Base-by-base conservation (phyloP, 768 basidiomycete genomes). In the Agaricus sinodeliciosus region DNA sequence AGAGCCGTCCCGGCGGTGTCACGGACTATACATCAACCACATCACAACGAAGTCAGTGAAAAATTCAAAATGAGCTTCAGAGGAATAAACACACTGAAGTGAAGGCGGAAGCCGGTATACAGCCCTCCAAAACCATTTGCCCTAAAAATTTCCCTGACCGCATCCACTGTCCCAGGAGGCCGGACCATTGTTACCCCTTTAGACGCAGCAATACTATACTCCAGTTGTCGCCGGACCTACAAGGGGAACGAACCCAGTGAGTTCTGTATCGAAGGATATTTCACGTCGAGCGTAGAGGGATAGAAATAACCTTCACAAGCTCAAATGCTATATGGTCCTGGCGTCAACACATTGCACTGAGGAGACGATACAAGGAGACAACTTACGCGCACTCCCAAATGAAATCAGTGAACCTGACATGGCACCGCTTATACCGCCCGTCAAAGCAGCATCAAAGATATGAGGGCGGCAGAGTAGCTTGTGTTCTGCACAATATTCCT, bases 351-450 rank as follows among this genome's bases (percentile, higher is more conserved):
- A 41, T 9, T n/a, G 16, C 16, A 22, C 8, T 11, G 35, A 36
- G 43, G 12, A 47, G 53, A 31, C 7, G 43, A 42, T 40, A 42
- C 52, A 28, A 26, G 28, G 27, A 19, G 36, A 34, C 49, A 35
- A 87, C 88, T 70, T 67, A 93, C 90, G 94, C 57, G 90, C 85
- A 73, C 90, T 92, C 50, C 84, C 85, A 61, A 93, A 82, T 18
- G 89, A 92, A 51, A 96, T 94, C 43, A 94, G 70, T 7, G 91
- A 85, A 9, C 94, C 94, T 12, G 90, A 88, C 67, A 91, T 79
- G 7, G 89, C 90, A 48, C 94, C 94, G 51, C 90, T 85, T 25
- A 93, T 74, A 47, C 88, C 84, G 40, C 92, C 92, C 31, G 84
- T 80, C 15, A 87, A 63, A 8, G 88, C 85, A 18, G 84, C 88